Conservation (phyloP, 2,329 filamentous ascomycete genomes). For the Huntiella omanensis region DNA sequence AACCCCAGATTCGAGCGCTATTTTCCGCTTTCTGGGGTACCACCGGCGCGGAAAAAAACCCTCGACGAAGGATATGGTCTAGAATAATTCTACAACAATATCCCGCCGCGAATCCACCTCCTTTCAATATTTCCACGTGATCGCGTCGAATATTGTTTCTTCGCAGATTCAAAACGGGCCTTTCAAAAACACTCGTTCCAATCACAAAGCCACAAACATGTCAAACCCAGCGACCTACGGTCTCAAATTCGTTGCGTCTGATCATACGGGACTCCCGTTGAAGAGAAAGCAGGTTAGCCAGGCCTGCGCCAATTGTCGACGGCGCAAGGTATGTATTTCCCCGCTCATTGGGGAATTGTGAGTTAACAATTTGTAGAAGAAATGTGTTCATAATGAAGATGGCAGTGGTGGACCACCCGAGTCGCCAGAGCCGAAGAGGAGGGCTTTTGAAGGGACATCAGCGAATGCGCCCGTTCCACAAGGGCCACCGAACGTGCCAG, state of each 20-base stretch:
- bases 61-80: too few species aligned
- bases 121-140: neutral
- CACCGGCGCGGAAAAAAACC: too few species aligned
- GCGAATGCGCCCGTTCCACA: neutral
- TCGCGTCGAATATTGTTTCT: neutral
- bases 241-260: slow-evolving; percentile 10
- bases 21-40: too few species aligned
- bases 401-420: neutral
- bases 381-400: slow-evolving; percentile 22
- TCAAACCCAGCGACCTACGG: neutral
- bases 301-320: slow-evolving; percentile 35
- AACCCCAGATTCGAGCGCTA: too few species aligned
- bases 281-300: slow-evolving; percentile 42
- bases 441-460: neutral
- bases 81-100: too few species aligned
- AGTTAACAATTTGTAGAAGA: slow-evolving; percentile 17
- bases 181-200: too few species aligned
- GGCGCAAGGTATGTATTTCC: slow-evolving; percentile 27
- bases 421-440: slow-evolving; percentile 2
- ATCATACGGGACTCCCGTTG: slow-evolving; percentile 27
- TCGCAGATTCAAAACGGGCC: too few species aligned
- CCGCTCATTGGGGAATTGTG: neutral
- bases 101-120: neutral
- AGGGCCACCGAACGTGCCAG: neutral
- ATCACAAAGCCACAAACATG: neutral